Evolutionary conservation across 352 stramenopile species (phyloP).

Genomic region (Globisporangium nagaii): DNA sequence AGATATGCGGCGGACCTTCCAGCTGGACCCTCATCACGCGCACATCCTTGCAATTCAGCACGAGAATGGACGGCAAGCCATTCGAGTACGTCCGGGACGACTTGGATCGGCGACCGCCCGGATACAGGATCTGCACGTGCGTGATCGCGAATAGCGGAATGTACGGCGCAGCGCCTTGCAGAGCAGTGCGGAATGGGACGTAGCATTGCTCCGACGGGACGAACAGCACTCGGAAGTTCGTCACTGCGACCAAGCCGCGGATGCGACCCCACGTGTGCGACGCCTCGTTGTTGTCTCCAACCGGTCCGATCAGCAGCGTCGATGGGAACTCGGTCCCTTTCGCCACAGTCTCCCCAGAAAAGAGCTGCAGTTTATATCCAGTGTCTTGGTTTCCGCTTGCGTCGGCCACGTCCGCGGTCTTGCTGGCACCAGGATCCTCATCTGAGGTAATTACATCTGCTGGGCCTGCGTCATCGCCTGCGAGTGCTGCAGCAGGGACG

Average conservation of each 20-base stretch:
- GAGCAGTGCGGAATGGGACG: conserved; percentile 26
- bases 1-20: conserved; percentile 35
- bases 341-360: conserved; percentile 34
- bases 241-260: conserved; percentile 55
- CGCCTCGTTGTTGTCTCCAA: conserved; percentile 48
- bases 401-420: neutral
- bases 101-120: conserved; percentile 47
- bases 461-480: conserved; percentile 11
- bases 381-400: conserved; percentile 2
- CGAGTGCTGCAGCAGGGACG: conserved; percentile 15
- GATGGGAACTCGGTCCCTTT: conserved; percentile 41
- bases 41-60: conserved; percentile 78
- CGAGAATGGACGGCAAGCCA: conserved; percentile 47
- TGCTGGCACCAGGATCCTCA: neutral
- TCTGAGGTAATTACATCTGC: neutral
- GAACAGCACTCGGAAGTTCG: conserved; percentile 79
- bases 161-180: conserved; percentile 47
- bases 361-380: conserved; percentile 4
- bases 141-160: conserved; percentile 75
- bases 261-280: conserved; percentile 61
- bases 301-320: conserved; percentile 56
- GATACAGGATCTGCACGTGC: conserved; percentile 50
- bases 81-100: conserved; percentile 44
- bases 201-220: conserved; percentile 48
- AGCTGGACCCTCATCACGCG: conserved; percentile 66